Evolutionary conservation across 2,329 filamentous ascomycete species (phyloP), one percentile per base, ranked within the genome.

Genomic region (Hypoxylon sp.): DNA sequence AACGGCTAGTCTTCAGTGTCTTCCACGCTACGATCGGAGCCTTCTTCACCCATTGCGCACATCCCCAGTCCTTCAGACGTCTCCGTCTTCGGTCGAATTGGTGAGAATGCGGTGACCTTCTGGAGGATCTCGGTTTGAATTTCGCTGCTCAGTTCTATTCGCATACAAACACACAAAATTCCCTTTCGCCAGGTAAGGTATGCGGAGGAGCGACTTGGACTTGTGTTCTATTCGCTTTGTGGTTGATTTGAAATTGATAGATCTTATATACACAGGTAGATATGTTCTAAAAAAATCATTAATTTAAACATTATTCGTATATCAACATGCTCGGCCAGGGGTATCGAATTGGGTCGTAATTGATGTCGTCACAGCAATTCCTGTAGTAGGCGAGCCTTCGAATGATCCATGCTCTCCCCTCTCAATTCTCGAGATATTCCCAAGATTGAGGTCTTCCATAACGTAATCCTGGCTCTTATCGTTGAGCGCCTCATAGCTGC

Each of bases 351-450:
- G 26, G 4, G 53, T 57, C 24, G 53, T 57, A 9, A 57, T 57
- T 19, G 53, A 57, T 17, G 53, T 57, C n/a, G 53, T 57, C n/a
- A 57, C 53, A 2, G 53, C 53, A 31, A 57, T 57, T 35, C 53
- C 53, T 6, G 42, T 57, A 35, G 53, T 57, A 47, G 53, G 53
- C 1, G 53, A 57, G 13, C 24, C n/a, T 17, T 46, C 29, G 29
- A 47, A 24, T 22, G 42, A 46, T 22, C n/a, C n/a, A 17, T 57
- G 14, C 29, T 57, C 53, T 2, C 53, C 53, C 13, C 37, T 57
- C 29, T 57, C 53, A 24, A 47, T 26, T 17, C 39, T 47, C 5
- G 53, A 47, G 14, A 57, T 57, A 26, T 39, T 57, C 17, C 53
- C 53, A 10, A 57, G 42, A 47, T n/a, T 46, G 10, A 57, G 42